Evolutionary conservation across 2,329 filamentous ascomycete genomes (phyloP).

Genomic region (Alternaria brassicicola): DNA sequence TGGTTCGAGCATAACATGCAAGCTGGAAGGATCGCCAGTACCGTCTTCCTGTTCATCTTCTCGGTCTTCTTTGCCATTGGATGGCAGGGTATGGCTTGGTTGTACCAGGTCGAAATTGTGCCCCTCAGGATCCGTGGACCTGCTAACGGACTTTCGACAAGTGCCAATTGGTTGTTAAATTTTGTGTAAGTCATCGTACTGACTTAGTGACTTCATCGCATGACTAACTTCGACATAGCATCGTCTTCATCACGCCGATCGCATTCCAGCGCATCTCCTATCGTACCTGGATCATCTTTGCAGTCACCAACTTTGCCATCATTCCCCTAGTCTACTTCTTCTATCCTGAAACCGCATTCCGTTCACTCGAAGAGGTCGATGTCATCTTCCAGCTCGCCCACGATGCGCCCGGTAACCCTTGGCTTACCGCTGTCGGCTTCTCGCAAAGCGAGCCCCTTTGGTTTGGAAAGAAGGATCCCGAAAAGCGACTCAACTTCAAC

Average conservation of each 20-base stretch:
- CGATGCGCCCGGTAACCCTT: conserved; percentile 56
- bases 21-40: conserved; percentile 45
- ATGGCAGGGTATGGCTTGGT: conserved; percentile 74
- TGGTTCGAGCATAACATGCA: conserved; percentile 25
- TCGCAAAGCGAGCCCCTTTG: conserved; percentile 60
- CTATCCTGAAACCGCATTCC: conserved; percentile 65
- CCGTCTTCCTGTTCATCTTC: conserved; percentile 83
- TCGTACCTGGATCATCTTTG: conserved; percentile 65
- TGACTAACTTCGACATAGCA: conserved; percentile 54
- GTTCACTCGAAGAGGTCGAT: conserved; percentile 69
- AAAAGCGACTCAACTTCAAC: conserved; percentile 56
- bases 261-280: conserved; percentile 62
- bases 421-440: conserved; percentile 55
- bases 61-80: conserved; percentile 90
- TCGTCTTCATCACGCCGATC: conserved; percentile 69
- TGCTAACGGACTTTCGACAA: conserved; percentile 83
- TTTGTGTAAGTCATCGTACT: conserved; percentile 51
- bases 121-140: conserved; percentile 85
- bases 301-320: conserved; percentile 58
- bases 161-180: conserved; percentile 81
- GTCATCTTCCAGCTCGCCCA: conserved; percentile 63
- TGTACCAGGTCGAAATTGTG: conserved; percentile 75
- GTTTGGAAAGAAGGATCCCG: conserved; percentile 60
- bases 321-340: conserved; percentile 64
- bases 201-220: neutral